Evolutionary conservation across 2,329 filamentous ascomycete species (phyloP), one percentile per base, ranked within the genome.

Genomic region (Cryphonectria carpinicola): DNA sequence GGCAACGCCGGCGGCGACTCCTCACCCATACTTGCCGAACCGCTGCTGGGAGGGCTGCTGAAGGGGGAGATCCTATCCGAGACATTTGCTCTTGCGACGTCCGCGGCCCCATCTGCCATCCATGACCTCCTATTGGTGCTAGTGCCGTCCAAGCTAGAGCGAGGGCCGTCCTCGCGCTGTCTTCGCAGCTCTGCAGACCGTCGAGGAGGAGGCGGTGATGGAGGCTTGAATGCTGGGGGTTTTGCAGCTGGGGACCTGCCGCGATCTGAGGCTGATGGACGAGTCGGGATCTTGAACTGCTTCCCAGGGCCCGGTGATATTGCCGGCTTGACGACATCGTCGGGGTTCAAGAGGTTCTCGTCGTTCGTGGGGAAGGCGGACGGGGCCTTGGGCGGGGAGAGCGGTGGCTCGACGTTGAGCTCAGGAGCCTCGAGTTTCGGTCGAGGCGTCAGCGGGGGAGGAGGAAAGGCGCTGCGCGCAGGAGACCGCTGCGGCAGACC

Each of bases 41-140:
- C 75, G 77, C 92, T 95, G 75, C 89, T 90, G 0, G 95, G 94
- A 25, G 94, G 94, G 49, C 94, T 97, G 76, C 86, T 94, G 78
- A 98, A 97, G 0, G 95, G 95, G 0, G 95, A 97, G 0, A 90
- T 78, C 76, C 84, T 82, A 72, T 83, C 79, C 77, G 81, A 61
- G 78, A 83, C 46, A 76, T 82, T 76, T 60, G 74, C 80, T 76
- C 74, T 79, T 72, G 75, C 70, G n/a, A 68, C n/a, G 56, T 84
- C 82, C 35, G 78, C 73, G 7, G 73, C 69, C 28, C 67, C 72
- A 10, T 78, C 76, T 17, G 72, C 73, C 14, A 76, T 67, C 69
- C 76, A 75, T 14, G 76, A 76, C 10, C 74, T 70, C 22, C 77
- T 76, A 6, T 78, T 77, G 32, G 84, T 82, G 67, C 80, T 74